Percentiles rank a stretch among this genome's conserved stretches.
Conservation (phyloP, 129 eudicot genomes). For the Centrapalus pauciflorus region DNA sequence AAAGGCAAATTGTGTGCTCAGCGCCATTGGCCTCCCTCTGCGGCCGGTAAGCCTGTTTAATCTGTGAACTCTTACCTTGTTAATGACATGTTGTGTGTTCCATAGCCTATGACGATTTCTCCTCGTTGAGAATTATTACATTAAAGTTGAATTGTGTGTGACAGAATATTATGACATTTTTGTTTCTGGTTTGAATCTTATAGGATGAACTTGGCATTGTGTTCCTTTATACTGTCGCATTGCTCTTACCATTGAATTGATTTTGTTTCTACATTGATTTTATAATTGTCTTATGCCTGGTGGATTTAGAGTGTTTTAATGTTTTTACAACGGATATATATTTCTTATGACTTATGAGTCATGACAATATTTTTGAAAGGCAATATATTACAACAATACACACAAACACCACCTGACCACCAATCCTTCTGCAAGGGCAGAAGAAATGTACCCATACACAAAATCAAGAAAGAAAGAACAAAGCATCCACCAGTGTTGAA, state of each 20-base stretch:
- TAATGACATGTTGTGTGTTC: not conserved
- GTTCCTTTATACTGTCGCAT: not conserved
- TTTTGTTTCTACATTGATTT: not conserved
- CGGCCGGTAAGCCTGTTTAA: slow-evolving; percentile 66
- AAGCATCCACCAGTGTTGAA: too few species aligned
- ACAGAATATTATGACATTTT: not conserved
- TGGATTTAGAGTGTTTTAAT: not conserved
- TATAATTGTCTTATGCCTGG: not conserved
- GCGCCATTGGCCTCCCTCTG: slow-evolving; percentile 77
- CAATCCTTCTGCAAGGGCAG: too few species aligned
- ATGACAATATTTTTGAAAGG: too few species aligned
- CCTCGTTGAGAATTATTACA: not conserved
- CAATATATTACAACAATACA: too few species aligned
- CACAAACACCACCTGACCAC: too few species aligned
- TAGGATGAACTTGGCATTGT: too few species aligned
- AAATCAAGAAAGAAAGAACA: too few species aligned
- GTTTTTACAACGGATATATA: too few species aligned
- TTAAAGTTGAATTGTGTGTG: not conserved
- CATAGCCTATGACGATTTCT: not conserved
- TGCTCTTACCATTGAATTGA: not conserved
- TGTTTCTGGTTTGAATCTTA: not conserved
- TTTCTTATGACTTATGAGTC: too few species aligned
- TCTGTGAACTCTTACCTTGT: not conserved
- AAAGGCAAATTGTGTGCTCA: slow-evolving; percentile 52
- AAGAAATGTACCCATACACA: too few species aligned